phyloP scores from a whole-genome alignment of 352 stramenopile genomes.

The Phytophthora fragariaefolia region DNA sequence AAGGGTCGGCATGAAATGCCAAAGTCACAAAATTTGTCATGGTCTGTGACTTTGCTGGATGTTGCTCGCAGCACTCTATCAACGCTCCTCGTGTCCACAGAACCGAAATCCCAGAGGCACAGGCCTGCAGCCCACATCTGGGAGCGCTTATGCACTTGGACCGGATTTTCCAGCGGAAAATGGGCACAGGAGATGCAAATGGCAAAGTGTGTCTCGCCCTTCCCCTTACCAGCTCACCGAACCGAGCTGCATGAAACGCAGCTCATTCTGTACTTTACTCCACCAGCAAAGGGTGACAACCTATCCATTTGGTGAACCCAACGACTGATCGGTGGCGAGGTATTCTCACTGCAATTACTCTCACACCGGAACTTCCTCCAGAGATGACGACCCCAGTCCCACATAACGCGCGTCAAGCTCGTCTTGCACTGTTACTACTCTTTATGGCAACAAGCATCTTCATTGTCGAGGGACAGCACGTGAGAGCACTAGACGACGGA shows the following conservation, averaged over 20 bases:
- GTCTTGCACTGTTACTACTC: constrained; percentile 6
- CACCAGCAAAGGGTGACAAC: background rate
- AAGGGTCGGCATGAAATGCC: background rate
- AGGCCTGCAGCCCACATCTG: constrained; percentile 10
- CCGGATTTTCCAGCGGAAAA: constrained; percentile 32
- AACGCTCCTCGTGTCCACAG: constrained; percentile 10
- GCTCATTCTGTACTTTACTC: constrained; percentile 24
- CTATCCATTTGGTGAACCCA: constrained; percentile 15
- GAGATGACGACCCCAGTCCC: constrained; percentile 10
- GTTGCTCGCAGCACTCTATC: constrained; percentile 11
- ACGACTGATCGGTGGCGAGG: background rate
- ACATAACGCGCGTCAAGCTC: constrained; percentile 7
- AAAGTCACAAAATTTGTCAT: background rate
- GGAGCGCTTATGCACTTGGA: background rate
- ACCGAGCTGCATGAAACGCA: constrained; percentile 18
- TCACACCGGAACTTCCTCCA: constrained; percentile 18
- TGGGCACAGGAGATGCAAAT: constrained; percentile 11
- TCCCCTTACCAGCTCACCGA: constrained; percentile 6
- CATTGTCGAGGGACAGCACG: constrained; percentile 9
- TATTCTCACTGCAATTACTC: background rate
- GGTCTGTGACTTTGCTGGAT: constrained; percentile 9
- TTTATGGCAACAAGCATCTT: background rate
- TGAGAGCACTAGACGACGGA: constrained; percentile 14
- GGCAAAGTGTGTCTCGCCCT: constrained; percentile 5
- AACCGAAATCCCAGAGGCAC: background rate